Evolutionary conservation across 805 yeast genomes (phyloP), one percentile per base, ranked within the genome.

Genomic region (Myxozyma neglecta): DNA sequence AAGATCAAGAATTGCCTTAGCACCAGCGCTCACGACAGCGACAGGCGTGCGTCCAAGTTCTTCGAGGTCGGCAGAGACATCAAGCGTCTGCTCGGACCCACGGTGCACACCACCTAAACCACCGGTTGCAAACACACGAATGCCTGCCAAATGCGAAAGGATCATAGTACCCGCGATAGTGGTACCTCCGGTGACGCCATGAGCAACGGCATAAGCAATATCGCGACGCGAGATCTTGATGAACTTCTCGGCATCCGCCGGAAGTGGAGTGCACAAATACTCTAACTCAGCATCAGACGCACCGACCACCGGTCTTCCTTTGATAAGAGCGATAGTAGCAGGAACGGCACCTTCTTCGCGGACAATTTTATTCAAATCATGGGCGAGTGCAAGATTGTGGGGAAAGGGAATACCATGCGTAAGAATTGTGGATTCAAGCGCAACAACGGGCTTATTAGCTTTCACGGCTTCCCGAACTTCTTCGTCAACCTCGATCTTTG

Each of bases 61-160:
- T 53, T 90, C 92, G 64, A 90, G 80, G 73, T 90, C 97, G 1
- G 96, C 96, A 69, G 92, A 85, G 29, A 90, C 79, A 73, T 90
- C 97, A 85, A 89, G 81, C 1, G 91, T 84, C 35, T 75, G 66
- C 58, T 88, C 87, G 20, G 88, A 93, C 7, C 88, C 88, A 59
- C 89, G 80, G 69, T 90, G 96, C 10, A 90, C 96, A 20, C 97
- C 97, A 20, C 97, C 97, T 18, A 90, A 79, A 0, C 97, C 97
- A 37, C 97, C 97, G 1, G 97, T 91, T 0, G 96, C 94, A 78
- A 90, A 91, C 11, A 91, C 90, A 68, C 83, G 81, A 67, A 90
- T 88, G 0, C 96, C 94, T 0, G 92, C 91, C 69, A 75, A 70
- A 56, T 85, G 79, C 0, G 97, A 85, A 18, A 91, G 73, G 20